phyloP scores from a whole-genome alignment of 176 grass and related monocot species.

The Lolium rigidum region DNA sequence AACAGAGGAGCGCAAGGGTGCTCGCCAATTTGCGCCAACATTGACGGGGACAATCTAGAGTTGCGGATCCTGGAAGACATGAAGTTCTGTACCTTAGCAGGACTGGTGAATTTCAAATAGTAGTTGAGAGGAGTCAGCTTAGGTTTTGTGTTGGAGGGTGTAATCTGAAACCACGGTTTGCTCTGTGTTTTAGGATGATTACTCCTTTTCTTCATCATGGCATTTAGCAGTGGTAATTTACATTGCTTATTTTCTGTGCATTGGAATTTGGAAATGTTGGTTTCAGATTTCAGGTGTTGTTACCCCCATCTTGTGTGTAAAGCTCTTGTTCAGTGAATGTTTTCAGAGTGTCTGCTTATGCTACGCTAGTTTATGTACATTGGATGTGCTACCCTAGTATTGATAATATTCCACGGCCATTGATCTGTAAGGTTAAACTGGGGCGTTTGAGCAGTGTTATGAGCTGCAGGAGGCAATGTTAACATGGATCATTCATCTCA shows the following conservation, averaged over 20 bases:
- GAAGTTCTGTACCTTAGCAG: too few relatives aligned
- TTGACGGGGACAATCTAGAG: too few relatives aligned
- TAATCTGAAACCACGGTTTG: too few relatives aligned
- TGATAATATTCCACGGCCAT: background rate
- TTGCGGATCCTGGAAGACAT: too few relatives aligned
- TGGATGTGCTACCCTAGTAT: background rate
- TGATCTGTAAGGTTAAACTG: background rate
- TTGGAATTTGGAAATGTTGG: background rate
- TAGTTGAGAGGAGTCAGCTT: too few relatives aligned
- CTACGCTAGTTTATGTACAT: background rate
- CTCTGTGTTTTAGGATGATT: too few relatives aligned
- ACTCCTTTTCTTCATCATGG: background rate
- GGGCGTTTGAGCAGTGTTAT: too few relatives aligned
- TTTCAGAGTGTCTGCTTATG: background rate
- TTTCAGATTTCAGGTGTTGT: slow-evolving; percentile 6
- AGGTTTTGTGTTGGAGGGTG: too few relatives aligned
- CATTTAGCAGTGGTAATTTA: background rate
- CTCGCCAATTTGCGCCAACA: too few relatives aligned
- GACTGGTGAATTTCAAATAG: too few relatives aligned
- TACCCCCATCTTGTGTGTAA: background rate
- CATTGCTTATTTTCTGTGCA: background rate
- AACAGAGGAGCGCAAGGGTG: too few relatives aligned
- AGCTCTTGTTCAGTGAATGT: background rate
- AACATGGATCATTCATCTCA: background rate
- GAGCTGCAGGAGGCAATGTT: background rate